Evolutionary conservation across 2,329 filamentous ascomycete genomes (phyloP), one percentile per base, ranked within the genome.

Genomic region (Drechslerella stenobrocha): DNA sequence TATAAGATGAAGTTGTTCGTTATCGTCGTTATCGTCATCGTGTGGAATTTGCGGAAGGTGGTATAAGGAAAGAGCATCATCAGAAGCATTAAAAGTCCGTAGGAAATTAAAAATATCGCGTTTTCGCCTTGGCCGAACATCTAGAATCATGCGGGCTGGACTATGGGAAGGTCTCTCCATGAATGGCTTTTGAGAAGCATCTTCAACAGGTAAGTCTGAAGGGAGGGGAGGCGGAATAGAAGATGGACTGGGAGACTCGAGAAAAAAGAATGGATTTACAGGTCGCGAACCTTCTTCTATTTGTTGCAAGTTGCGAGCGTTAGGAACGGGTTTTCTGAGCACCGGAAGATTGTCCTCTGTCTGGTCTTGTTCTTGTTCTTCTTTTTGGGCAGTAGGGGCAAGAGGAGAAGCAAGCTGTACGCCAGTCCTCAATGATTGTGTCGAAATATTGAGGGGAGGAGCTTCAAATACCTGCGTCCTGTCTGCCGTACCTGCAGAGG

Each of bases 391-490:
- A 67, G 63, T 60, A 26, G 63, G 63, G 63, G 55, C 50, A 67
- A 55, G 55, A 67, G 63, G 63, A 67, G 63, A 60, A 60, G 63
- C 63, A 67, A 67, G 63, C 63, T 67, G 63, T 67, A 67, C 63
- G 63, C 63, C 63, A 67, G 55, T 59, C 57, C 63, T 67, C 63
- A 67, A 67, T 56, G 63, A 55, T 67, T 67, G 63, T 55, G 63
- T 50, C 63, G 63, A 67, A 48, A 67, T 60, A 59, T 67, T 60
- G 46, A 60, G 63, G 63, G 63, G 50, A 67, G 63, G 63, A 67
- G 50, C 55, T 67, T 67, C 50, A 67, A 67, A 67, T 67, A 67
- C 63, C 63, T 67, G 63, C 63, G 63, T 48, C 63, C 57, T 60
- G 56, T 67, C 63, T 67, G 55, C 63, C 50, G 63, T 59, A 46